A percentile compares a stretch with the other conserved stretches of the same genome.
Conservation (phyloP, 148 eudicot genomes). For the Arctostaphylos glauca region DNA sequence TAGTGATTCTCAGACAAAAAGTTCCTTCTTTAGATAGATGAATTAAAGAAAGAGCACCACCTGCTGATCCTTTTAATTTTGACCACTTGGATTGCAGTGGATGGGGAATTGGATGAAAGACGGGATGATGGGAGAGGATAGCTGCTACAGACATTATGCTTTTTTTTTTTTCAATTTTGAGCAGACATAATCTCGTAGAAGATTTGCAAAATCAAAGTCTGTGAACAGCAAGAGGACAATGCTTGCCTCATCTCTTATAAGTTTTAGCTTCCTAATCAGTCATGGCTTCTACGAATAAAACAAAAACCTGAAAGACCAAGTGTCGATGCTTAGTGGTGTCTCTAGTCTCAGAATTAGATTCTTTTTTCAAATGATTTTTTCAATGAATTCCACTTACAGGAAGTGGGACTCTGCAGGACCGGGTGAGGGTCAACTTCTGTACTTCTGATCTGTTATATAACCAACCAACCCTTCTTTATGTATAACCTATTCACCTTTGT, state of each 20-base stretch:
- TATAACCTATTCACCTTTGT: too few relatives aligned
- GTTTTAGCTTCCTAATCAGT: background rate
- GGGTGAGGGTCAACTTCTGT: too few relatives aligned
- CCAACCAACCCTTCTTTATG: too few relatives aligned
- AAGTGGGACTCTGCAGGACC: too few relatives aligned
- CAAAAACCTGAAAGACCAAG: background rate
- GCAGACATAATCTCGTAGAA: background rate
- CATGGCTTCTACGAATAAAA: background rate
- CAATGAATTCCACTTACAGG: too few relatives aligned
- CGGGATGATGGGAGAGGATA: background rate
- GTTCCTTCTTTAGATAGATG: background rate
- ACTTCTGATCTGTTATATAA: too few relatives aligned
- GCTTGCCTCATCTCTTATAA: background rate
- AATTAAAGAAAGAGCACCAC: background rate
- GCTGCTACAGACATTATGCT: background rate
- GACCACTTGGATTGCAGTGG: background rate
- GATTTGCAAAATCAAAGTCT: background rate
- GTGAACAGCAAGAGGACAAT: background rate
- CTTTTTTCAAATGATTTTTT: too few relatives aligned
- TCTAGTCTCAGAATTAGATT: too few relatives aligned
- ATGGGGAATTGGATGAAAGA: background rate
- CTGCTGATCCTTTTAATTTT: background rate
- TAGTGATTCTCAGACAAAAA: background rate
- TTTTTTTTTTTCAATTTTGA: background rate
- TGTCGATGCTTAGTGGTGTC: background rate